Evolutionary conservation across 2,329 filamentous ascomycete genomes (phyloP).

Genomic region (Arthroderma uncinatum): DNA sequence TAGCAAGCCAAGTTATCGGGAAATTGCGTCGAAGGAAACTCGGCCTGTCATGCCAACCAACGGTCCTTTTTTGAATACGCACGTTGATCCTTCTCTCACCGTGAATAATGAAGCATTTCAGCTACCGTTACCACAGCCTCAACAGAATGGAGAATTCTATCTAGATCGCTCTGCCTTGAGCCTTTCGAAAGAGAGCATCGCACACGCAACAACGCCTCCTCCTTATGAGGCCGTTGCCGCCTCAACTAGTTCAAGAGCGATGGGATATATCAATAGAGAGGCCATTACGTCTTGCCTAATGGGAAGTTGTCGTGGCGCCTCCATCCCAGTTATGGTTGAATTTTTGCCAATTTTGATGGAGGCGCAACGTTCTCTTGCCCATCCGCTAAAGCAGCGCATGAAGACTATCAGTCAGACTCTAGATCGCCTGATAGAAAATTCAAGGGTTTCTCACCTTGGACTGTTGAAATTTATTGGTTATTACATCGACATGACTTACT

Average conservation of each 20-base stretch:
- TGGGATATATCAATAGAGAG: slow-evolving; percentile 31
- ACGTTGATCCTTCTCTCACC: neutral
- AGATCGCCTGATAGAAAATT: slow-evolving; percentile 33
- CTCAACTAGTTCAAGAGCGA: slow-evolving; percentile 32
- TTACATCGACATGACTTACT: slow-evolving; percentile 45
- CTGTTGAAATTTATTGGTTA: slow-evolving; percentile 40
- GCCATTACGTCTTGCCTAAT: slow-evolving; percentile 26
- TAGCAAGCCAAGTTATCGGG: neutral
- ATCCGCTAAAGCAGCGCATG: slow-evolving; percentile 24
- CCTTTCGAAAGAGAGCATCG: slow-evolving; percentile 25
- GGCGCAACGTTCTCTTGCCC: slow-evolving; percentile 21
- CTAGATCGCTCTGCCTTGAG: slow-evolving; percentile 33
- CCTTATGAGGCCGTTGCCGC: slow-evolving; percentile 35
- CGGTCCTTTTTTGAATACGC: slow-evolving; percentile 15
- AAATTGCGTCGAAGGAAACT: neutral
- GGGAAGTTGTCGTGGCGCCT: slow-evolving; percentile 24
- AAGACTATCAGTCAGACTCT: slow-evolving; percentile 30
- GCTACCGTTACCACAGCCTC: neutral
- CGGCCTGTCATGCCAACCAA: neutral
- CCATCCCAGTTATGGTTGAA: slow-evolving; percentile 33
- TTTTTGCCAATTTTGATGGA: slow-evolving; percentile 33
- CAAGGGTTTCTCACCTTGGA: slow-evolving; percentile 32
- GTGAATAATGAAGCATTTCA: neutral
- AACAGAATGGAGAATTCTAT: slow-evolving; percentile 22
- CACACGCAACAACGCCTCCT: slow-evolving; percentile 32